phyloP scores from a whole-genome alignment of 2,329 filamentous ascomycete species.

The Xylaria sp. region DNA sequence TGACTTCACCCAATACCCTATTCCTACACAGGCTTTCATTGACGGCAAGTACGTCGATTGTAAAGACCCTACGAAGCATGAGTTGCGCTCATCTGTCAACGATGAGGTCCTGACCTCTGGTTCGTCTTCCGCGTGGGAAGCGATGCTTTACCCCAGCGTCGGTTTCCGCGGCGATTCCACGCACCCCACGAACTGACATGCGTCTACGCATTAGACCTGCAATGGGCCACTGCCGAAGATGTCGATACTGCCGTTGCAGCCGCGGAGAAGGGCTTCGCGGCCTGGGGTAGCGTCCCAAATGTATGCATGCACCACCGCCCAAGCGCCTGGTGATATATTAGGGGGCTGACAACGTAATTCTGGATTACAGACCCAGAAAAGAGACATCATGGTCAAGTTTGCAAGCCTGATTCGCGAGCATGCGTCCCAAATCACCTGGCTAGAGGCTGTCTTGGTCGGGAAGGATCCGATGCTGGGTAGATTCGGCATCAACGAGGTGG shows the following conservation, averaged over 20 bases:
- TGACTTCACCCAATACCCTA: conserved; percentile 23
- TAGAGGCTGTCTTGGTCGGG: conserved; percentile 24
- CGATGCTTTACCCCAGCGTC: background rate
- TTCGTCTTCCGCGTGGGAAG: background rate
- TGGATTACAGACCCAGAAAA: conserved; percentile 16
- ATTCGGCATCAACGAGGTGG: conserved; percentile 19
- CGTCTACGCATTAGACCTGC: conserved; percentile 15
- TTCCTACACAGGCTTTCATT: conserved; percentile 25
- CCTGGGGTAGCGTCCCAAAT: conserved; percentile 34
- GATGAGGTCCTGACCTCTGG: conserved; percentile 26
- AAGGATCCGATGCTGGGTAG: conserved; percentile 21
- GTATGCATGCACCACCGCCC: conserved; percentile 26
- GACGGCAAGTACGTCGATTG: conserved; percentile 26
- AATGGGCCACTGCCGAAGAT: conserved; percentile 33
- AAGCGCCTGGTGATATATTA: conserved; percentile 10
- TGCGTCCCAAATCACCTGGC: conserved; percentile 16
- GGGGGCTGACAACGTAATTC: conserved; percentile 9
- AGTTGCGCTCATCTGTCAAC: conserved; percentile 25
- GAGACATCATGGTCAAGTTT: conserved; percentile 28
- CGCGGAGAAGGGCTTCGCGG: conserved; percentile 31
- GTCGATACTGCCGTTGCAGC: conserved; percentile 35
- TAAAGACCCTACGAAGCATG: conserved; percentile 13
- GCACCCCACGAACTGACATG: background rate
- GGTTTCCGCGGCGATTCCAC: background rate
- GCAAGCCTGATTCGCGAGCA: conserved; percentile 21